Base-by-base conservation (phyloP, 2,329 filamentous ascomycete species). In the Colletotrichum zoysiae region DNA sequence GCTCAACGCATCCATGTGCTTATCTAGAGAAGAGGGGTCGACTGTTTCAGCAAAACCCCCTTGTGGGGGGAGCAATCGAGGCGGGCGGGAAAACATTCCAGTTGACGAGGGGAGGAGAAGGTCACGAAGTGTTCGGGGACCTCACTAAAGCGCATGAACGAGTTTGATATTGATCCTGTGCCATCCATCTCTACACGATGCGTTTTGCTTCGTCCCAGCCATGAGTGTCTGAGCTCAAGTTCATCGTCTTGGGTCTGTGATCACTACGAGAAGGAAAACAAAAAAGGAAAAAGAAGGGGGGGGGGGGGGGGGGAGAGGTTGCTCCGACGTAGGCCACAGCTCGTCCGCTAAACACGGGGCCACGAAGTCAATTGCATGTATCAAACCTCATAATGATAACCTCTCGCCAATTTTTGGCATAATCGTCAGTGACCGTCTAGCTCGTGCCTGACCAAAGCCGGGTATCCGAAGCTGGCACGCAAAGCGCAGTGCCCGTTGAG, bases 401-500 rank as follows among this genome's bases (percentile, higher is more conserved):
- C 38, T 14, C 23, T 64, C 50, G 38, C 44, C 60, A 40, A 48
- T 33, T 53, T 67, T 55, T 61, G 38, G 35, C 46, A 55, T 55
- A n/a, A 44, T 44, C 56, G 63, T 67, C 62, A 70, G 40, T 56
- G 67, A 70, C 40, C 33, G 63, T 70, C 60, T 65, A 69, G 65
- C 70, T 70, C 70, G 60, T 70, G 65, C 65, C 65, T 72, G 60
- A 50, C 59, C 59, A 38, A 57, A 71, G 69, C 65, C 69, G 69
- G 65, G 70, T 72, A 69, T 72, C 65, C 70, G 70, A 70, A 65
- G 66, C 66, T 65, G 65, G 59, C 65, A 69, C 59, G 56, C 53
- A 16, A 46, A 69, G 14, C 23, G 26, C 38, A n/a, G 40, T 55
- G 50, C 61, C 50, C 33, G 38, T 46, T 42, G 50, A 33, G 38